Percentiles rank a stretch among this genome's conserved stretches.
Conservation (phyloP, 768 basidiomycete genomes). For the Tephrocybe sp. region DNA sequence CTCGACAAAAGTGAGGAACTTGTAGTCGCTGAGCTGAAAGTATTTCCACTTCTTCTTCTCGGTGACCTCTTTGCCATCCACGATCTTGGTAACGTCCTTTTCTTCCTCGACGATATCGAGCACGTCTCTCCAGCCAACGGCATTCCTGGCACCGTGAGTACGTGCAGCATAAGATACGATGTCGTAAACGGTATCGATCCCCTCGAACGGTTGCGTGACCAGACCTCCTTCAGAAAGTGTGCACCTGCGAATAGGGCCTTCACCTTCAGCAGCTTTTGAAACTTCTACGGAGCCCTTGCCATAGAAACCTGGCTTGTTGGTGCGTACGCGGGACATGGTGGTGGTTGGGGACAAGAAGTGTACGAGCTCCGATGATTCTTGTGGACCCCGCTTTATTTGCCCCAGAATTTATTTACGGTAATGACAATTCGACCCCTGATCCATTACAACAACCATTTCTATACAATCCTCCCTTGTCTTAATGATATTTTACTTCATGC, state of each 20-base stretch:
- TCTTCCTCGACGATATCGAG: constrained; percentile 74
- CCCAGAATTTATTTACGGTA: background rate
- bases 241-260: constrained; percentile 57
- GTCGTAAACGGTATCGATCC: constrained; percentile 81
- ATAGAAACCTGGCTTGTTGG: constrained; percentile 44
- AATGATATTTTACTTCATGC: no score
- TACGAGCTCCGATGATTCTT: no score
- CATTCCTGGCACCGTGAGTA: constrained; percentile 71
- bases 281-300: constrained; percentile 68
- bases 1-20: constrained; percentile 74
- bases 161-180: constrained; percentile 71
- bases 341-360: constrained; percentile 10
- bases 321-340: constrained; percentile 31
- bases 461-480: no score
- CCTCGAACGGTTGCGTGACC: constrained; percentile 64
- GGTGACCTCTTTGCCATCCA: constrained; percentile 76
- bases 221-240: constrained; percentile 54
- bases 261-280: constrained; percentile 38
- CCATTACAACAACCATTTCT: no score
- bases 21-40: constrained; percentile 88
- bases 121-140: constrained; percentile 78
- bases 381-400: constrained; percentile 10
- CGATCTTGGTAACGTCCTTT: constrained; percentile 83
- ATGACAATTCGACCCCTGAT: no score
- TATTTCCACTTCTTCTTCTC: constrained; percentile 97